Conservation (phyloP, 2,329 filamentous ascomycete species). For the Magnaporthiopsis rhizophila region DNA sequence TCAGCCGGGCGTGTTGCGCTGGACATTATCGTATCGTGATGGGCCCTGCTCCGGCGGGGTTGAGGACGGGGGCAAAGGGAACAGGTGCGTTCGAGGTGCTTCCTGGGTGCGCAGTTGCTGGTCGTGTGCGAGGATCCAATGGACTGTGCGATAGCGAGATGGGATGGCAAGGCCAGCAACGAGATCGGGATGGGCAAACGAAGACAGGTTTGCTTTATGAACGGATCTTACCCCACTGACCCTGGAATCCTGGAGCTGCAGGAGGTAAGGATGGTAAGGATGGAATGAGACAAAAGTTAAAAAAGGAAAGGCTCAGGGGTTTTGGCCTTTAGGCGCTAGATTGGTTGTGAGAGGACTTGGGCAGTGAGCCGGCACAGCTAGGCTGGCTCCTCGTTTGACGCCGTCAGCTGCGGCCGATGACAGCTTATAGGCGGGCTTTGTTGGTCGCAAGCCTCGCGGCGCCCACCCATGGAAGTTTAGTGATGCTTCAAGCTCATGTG, state of each 20-base stretch:
- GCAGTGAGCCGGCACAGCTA: not conserved
- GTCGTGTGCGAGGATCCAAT: not conserved
- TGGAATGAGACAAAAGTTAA: not conserved
- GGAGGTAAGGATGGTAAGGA: not conserved
- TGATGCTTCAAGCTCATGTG: not conserved
- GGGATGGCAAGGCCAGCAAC: not conserved
- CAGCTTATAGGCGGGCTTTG: not conserved
- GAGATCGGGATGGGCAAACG: not conserved
- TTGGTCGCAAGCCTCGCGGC: not conserved
- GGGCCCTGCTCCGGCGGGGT: not conserved
- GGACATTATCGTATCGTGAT: not conserved
- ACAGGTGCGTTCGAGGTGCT: not conserved
- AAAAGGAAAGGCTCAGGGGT: not conserved
- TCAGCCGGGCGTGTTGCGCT: constrained; percentile 8
- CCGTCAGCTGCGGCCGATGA: not conserved
- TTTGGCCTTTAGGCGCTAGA: not conserved
- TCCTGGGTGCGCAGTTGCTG: not conserved
- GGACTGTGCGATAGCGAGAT: not conserved
- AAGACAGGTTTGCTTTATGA: not conserved
- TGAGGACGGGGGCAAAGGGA: not conserved
- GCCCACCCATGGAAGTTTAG: not conserved
- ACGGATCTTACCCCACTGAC: not conserved
- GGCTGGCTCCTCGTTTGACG: not conserved
- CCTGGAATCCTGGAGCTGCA: not conserved
- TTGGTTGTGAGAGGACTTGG: not conserved